phyloP scores from a whole-genome alignment of 23 red algal genomes.

The Gracilariopsis chorda region DNA sequence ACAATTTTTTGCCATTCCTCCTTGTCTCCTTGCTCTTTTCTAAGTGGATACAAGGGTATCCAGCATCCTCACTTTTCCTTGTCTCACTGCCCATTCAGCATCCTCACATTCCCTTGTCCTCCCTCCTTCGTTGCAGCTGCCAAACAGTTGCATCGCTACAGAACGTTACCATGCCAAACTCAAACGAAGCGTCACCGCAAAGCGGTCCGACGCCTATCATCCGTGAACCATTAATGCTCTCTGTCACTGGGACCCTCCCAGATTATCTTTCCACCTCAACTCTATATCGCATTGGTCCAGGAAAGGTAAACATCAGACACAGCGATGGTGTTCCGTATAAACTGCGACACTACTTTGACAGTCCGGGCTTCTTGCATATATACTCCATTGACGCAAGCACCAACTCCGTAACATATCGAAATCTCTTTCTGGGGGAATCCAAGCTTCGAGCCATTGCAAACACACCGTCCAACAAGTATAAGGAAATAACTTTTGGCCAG shows the following conservation, averaged over 20 bases:
- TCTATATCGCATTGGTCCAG: constrained; percentile 50
- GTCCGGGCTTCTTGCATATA: constrained; percentile 18
- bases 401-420: constrained; percentile 31
- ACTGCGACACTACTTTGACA: constrained; percentile 55
- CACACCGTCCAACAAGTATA: not conserved
- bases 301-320: constrained; percentile 19
- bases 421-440: not conserved
- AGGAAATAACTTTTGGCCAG: not conserved
- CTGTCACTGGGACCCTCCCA: constrained; percentile 28
- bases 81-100: too few species aligned
- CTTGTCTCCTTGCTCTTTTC: too few species aligned
- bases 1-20: too few species aligned
- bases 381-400: not conserved
- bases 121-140: too few species aligned
- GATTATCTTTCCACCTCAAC: not conserved
- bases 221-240: not conserved
- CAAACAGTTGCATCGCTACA: too few species aligned
- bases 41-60: too few species aligned
- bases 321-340: not conserved
- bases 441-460: not conserved
- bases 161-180: too few species aligned
- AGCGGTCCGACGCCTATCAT: not conserved
- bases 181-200: not conserved
- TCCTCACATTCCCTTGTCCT: too few species aligned
- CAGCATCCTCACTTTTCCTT: too few species aligned